Base-by-base conservation (phyloP, 768 basidiomycete genomes). In the Lentinus brumalis region DNA sequence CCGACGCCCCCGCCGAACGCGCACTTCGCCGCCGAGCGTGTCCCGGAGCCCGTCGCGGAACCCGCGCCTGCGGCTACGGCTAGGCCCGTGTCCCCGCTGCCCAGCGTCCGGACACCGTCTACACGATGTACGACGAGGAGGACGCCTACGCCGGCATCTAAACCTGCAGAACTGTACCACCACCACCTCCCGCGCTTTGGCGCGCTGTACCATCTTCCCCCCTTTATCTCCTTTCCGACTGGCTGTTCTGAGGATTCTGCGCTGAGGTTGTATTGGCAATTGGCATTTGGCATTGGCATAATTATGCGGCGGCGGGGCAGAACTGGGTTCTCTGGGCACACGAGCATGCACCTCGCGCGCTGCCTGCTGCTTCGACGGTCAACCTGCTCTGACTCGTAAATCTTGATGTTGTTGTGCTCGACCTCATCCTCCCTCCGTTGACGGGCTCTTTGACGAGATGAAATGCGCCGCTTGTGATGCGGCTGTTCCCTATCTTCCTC, bases 131-230 rank as follows among this genome's bases (percentile, higher is more conserved):
- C 64, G 80, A 86, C 64, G 81, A 82, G 38, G 84, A 84, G 31
- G 88, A 91, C 63, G 87, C 85, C 49, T 91, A 91, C 65, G 86
- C 81, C 29, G 89, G 87, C 32, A 82, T 90, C 70, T 89, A 74
- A 80, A 47, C 54, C 21, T 40, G 15, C 58, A 7, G 42, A 29
- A 44, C 35, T 60, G 63, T 64, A 54, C 41, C 61, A 54, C 46
- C 57, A 53, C 57, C 58, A 14, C 49, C 42, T 50, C 50, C 59
- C 44, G 41, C 55, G 50, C 30, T 26, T 49, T 40, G 15, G 50
- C 38, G 50, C 46, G 30, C 29, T 55, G 59, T 60, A 64, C 18
- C 56, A 62, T 40, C 44, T 38, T 15, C 54, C 59, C 9, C 49
- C 31, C 44, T 18, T 45, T 18, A 29, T 7, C n/a, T 57, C 26